A percentile compares a stretch with the other conserved stretches of the same genome.
Evolutionary conservation across 116 monocot genomes (phyloP).

Genomic region (Iris pallida): DNA sequence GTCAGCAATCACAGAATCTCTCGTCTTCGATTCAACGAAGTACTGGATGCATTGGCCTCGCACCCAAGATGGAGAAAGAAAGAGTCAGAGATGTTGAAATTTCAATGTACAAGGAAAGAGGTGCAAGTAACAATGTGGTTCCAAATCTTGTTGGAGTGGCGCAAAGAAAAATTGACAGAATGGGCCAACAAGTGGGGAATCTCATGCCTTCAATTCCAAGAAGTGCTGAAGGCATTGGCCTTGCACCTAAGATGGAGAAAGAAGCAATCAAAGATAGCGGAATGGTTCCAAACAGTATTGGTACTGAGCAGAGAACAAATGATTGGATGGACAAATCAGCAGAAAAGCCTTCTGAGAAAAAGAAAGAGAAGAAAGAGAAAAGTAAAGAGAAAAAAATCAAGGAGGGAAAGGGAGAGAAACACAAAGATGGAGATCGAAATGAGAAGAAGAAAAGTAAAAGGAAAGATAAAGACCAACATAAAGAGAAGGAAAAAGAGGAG

Average conservation of each 20-base stretch:
- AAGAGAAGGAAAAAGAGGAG: slow-evolving; percentile 36
- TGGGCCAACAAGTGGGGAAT: neutral
- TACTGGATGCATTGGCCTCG: too few species aligned
- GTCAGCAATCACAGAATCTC: too few species aligned
- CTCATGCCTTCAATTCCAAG: neutral
- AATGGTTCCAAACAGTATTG: neutral
- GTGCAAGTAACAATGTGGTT: slow-evolving; percentile 2
- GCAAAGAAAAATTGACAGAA: slow-evolving; percentile 12
- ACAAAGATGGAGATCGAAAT: slow-evolving; percentile 19
- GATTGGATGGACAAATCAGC: neutral
- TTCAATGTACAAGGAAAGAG: too few species aligned
- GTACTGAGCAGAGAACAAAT: slow-evolving; percentile 17
- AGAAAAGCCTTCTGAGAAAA: neutral
- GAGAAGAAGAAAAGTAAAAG: slow-evolving; percentile 35
- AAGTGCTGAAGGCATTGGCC: slow-evolving; percentile 7
- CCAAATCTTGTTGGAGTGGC: slow-evolving; percentile 3
- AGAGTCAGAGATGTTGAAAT: too few species aligned
- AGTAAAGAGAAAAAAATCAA: slow-evolving; percentile 11
- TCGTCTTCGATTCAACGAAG: too few species aligned
- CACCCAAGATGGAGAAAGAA: too few species aligned
- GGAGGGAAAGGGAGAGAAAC: slow-evolving; percentile 16
- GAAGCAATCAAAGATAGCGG: slow-evolving; percentile 1
- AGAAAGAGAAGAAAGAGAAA: slow-evolving; percentile 20
- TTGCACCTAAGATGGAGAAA: slow-evolving; percentile 10
- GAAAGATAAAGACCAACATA: slow-evolving; percentile 37